phyloP scores from a whole-genome alignment of 306 rosid genomes.

The Canavalia ensiformis region DNA sequence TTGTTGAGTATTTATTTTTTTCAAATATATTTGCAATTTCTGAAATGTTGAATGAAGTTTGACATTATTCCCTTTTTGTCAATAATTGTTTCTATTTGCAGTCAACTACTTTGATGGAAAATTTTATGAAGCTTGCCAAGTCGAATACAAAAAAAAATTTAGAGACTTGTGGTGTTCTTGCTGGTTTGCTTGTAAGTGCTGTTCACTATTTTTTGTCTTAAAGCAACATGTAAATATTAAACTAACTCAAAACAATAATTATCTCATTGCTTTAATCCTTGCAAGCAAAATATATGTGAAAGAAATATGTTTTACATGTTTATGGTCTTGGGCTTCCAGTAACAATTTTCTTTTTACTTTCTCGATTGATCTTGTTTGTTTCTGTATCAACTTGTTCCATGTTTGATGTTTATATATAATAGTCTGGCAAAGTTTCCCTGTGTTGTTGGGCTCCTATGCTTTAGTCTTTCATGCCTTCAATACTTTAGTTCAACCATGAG shows the following conservation, averaged over 20 bases:
- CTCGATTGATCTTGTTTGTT: slow-evolving; percentile 16
- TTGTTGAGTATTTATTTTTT: slow-evolving; percentile 44
- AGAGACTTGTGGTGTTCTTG: slow-evolving; percentile 96
- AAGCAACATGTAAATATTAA: not conserved
- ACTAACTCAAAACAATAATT: not conserved
- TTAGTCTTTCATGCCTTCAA: slow-evolving; percentile 17
- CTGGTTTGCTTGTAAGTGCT: slow-evolving; percentile 92
- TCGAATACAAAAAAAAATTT: slow-evolving; percentile 86
- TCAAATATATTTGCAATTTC: slow-evolving; percentile 6
- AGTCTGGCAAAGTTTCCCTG: slow-evolving; percentile 3
- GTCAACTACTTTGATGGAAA: slow-evolving; percentile 93
- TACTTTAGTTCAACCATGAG: slow-evolving; percentile 35
- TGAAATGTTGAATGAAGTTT: slow-evolving; percentile 22
- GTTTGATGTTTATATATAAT: not conserved
- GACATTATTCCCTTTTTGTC: slow-evolving; percentile 36
- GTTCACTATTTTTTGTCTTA: slow-evolving; percentile 14
- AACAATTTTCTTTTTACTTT: slow-evolving; percentile 5
- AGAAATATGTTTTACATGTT: not conserved
- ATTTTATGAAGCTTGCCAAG: slow-evolving; percentile 88
- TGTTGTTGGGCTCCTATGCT: slow-evolving; percentile 13
- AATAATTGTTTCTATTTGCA: slow-evolving; percentile 57
- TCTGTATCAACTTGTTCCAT: slow-evolving; percentile 16
- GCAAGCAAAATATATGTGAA: not conserved
- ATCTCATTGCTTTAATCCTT: not conserved
- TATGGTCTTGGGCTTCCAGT: slow-evolving; percentile 8